Evolutionary conservation across 2,329 filamentous ascomycete species (phyloP), one percentile per base, ranked within the genome.

Genomic region (Penicillium sp.): DNA sequence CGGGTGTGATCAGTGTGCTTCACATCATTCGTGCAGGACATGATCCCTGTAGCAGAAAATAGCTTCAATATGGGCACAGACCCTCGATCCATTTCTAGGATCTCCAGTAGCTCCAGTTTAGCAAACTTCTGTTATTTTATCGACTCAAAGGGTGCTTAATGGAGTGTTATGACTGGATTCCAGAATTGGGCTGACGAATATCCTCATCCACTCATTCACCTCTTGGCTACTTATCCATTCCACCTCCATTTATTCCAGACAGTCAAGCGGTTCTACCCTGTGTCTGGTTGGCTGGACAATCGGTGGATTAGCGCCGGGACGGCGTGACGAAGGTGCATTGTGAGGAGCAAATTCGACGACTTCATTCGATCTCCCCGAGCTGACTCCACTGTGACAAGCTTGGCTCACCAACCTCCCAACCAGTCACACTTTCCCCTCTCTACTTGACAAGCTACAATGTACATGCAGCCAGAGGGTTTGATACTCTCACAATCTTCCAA

Each of bases 321-420:
- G 48, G 55, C 52, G 54, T 55, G 56, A 57, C 43, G 53, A 57
- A 55, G 57, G 49, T 57, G 54, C 55, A 53, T 58, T 44, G 50
- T 46, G 43, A 54, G 52, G 41, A 43, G 47, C 28, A 40, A 49
- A 12, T 29, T 40, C 36, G 48, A 30, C 28, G 41, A 2, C 31
- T 42, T 14, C 27, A 25, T 25, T 38, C 51, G 49, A 54, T 61
- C 41, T 57, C 9, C 60, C 56, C 59, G n/a, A 57, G 59, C 44
- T 46, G 8, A 22, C 59, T 58, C 64, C 64, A 61, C 64, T 65
- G 65, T 68, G 65, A 68, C 60, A 64, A 64, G 59, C 58, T 61
- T 57, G 63, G 53, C 57, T 53, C 51, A 58, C 56, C 50, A 55
- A 50, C 45, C 46, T 41, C 42, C 49, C 46, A 50, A 50, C 64